A percentile compares a stretch with the other conserved stretches of the same genome.
Conservation (phyloP, 768 basidiomycete species). For the Tylopilus vinaceipallidus region DNA sequence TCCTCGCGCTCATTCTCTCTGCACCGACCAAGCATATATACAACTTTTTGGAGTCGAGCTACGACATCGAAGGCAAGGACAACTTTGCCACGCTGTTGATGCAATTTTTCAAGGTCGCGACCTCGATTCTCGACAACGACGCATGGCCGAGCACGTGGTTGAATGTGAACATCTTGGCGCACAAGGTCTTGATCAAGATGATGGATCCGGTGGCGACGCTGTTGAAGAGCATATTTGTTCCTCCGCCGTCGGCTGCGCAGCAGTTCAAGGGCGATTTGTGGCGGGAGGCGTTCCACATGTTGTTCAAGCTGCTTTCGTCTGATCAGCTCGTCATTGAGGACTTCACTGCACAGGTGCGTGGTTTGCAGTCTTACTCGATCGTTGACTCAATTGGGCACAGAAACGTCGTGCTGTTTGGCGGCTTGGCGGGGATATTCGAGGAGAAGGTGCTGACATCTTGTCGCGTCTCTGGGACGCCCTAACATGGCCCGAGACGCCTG, state of each 20-base stretch:
- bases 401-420: conserved; percentile 96
- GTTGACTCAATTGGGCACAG: conserved; percentile 37
- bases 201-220: conserved; percentile 78
- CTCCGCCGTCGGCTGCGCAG: conserved; percentile 55
- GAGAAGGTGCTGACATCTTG: conserved; percentile 82
- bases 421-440: conserved; percentile 92
- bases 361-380: not conserved
- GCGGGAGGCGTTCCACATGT: conserved; percentile 77
- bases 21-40: conserved; percentile 74
- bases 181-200: conserved; percentile 85
- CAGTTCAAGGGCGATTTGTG: conserved; percentile 78
- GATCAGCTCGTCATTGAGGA: conserved; percentile 94
- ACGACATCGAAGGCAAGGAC: conserved; percentile 89
- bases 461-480: conserved; percentile 83
- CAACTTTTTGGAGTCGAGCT: conserved; percentile 71
- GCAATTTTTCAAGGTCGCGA: conserved; percentile 77
- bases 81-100: conserved; percentile 68
- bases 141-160: conserved; percentile 91
- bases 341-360: conserved; percentile 81
- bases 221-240: conserved; percentile 81
- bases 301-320: conserved; percentile 82
- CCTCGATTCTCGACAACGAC: conserved; percentile 80
- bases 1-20: conserved; percentile 79
- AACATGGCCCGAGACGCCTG: conserved; percentile 66
- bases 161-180: conserved; percentile 85